These are phyloP conservation scores for Cryptosporidium ryanae DNA, from an alignment of 169 alveolate genomes.

Conservation along the genomic window DNA sequence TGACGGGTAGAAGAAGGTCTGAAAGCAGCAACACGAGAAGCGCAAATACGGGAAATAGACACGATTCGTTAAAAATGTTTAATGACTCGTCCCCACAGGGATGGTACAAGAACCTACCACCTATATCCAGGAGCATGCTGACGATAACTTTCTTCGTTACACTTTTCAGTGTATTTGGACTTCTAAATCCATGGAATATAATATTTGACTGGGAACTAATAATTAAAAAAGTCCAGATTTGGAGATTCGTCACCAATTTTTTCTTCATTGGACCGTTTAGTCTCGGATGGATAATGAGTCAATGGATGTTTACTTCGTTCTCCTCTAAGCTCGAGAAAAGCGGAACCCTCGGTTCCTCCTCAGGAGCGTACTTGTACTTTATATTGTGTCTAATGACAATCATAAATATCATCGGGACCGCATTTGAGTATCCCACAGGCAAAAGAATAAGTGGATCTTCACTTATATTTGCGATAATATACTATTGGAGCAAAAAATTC, in stretches of 20 bases:
- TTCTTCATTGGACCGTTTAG: slow-evolving; percentile 89
- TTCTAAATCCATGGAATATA: slow-evolving; percentile 82
- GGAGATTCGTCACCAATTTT: slow-evolving; percentile 86
- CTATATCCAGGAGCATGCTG: slow-evolving; percentile 85
- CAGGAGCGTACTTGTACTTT: slow-evolving; percentile 86
- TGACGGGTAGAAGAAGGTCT: no score
- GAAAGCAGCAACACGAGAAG: no score
- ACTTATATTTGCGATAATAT: slow-evolving; percentile 84
- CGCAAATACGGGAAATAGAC: no score
- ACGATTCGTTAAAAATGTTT: no score
- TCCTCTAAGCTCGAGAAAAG: slow-evolving; percentile 84
- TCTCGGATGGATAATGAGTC: slow-evolving; percentile 85
- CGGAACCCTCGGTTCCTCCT: slow-evolving; percentile 79
- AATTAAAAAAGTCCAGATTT: slow-evolving; percentile 81
- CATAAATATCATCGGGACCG: slow-evolving; percentile 79
- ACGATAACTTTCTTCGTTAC: slow-evolving; percentile 83
- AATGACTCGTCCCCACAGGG: slow-evolving; percentile 81
- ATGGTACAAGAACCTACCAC: slow-evolving; percentile 86
- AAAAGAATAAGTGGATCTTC: slow-evolving; percentile 78
- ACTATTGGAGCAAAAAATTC: slow-evolving; percentile 89
- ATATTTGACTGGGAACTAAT: slow-evolving; percentile 85
- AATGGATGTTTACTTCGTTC: slow-evolving; percentile 84
- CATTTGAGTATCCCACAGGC: slow-evolving; percentile 86
- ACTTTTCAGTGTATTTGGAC: slow-evolving; percentile 80
- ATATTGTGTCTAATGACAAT: slow-evolving; percentile 81